Evolutionary conservation across 345 rosid species (phyloP), one percentile per base, ranked within the genome.

Genomic region (Lepidium sativum): DNA sequence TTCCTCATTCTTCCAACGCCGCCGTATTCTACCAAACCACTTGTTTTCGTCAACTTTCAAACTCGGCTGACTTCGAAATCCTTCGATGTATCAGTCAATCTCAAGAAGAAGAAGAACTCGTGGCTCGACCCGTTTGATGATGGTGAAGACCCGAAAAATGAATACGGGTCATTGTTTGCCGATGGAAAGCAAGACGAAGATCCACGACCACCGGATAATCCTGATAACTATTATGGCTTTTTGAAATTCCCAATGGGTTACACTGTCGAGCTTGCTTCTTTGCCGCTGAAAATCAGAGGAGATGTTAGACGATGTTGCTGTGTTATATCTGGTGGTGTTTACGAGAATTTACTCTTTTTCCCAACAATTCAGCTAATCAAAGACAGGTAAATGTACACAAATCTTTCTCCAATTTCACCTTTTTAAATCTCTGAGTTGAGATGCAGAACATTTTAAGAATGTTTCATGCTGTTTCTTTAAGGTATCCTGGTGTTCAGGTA

Each of bases 151-250:
- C 91, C 88, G 0, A 60, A 79, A 9, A 65, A 73, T 81, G 96
- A 87, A 31, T 92, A 83, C 53, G 97, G 98, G 10, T 84, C 97
- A 6, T 40, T 92, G 77, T 89, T 77, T 47, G 73, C 75, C 2
- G 96, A 89, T 63, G 96, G 97, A 0, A 92, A 89, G 77, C 97
- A 92, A 72, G 98, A 92, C 0, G 98, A 92, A 66, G 97, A 89
- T 60, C 84, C 89, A 2, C 65, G 92, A 37, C 96, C 77, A 6
- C 94, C 91, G 37, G 96, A 85, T 51, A 78, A 83, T 77, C 96
- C 94, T 6, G 75, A 81, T 47, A 92, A 80, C 52, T 94, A 94
- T 18, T 89, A 89, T 39, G 98, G 96, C 2, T 92, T 89, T 84
- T 82, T 89, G 71, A 92, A 92, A 74, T 89, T 92, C 65, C 97